These are phyloP conservation scores for Sphaceloma murrayae DNA, from an alignment of 2,329 filamentous ascomycete genomes.

Conservation along the genomic window DNA sequence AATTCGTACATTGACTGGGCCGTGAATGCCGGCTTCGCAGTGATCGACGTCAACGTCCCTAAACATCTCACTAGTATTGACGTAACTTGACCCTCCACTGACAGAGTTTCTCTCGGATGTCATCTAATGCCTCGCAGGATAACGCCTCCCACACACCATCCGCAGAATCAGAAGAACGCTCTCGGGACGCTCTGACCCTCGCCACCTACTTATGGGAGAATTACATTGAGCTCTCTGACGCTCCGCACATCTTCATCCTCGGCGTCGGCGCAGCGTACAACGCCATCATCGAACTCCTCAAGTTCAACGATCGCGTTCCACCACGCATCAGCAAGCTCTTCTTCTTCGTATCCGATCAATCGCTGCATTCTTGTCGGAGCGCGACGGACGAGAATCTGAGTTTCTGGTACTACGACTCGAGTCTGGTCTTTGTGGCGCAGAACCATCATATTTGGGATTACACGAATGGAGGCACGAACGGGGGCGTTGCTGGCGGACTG, in stretches of 20 bases:
- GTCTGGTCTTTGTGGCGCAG: slow-evolving; percentile 65
- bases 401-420: slow-evolving; percentile 79
- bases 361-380: slow-evolving; percentile 60
- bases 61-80: slow-evolving; percentile 59
- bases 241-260: slow-evolving; percentile 70
- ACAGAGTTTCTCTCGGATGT: not conserved
- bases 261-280: slow-evolving; percentile 84
- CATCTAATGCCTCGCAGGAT: slow-evolving; percentile 22
- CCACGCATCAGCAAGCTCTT: slow-evolving; percentile 9
- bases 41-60: slow-evolving; percentile 88
- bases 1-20: slow-evolving; percentile 81
- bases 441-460: slow-evolving; percentile 65
- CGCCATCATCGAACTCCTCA: slow-evolving; percentile 71
- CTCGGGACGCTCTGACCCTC: slow-evolving; percentile 53
- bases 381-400: slow-evolving; percentile 59
- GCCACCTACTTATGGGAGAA: slow-evolving; percentile 93
- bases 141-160: slow-evolving; percentile 33
- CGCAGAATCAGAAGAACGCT: slow-evolving; percentile 38
- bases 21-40: slow-evolving; percentile 60
- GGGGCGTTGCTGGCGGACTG: slow-evolving; percentile 38
- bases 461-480: slow-evolving; percentile 8
- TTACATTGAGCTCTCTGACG: slow-evolving; percentile 68
- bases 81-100: slow-evolving; percentile 32
- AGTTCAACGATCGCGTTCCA: slow-evolving; percentile 42
- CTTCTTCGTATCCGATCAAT: slow-evolving; percentile 15